phyloP scores from a whole-genome alignment of 2,329 filamentous ascomycete genomes.

The Phyllosticta paracitricarpa region DNA sequence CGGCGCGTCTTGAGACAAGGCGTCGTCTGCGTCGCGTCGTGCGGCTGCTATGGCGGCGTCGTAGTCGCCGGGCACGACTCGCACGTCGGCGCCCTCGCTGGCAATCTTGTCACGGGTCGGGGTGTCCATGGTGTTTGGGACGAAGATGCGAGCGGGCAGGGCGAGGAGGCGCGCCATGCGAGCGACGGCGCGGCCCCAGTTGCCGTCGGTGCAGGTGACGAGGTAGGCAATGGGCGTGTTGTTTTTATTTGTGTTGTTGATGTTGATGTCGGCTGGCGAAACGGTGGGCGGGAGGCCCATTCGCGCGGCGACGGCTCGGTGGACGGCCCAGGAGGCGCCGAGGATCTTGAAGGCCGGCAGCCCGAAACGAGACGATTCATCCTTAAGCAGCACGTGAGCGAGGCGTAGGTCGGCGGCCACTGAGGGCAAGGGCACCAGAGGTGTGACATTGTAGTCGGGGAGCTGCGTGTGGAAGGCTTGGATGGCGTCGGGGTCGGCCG shows the following conservation, averaged over 20 bases:
- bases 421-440: constrained; percentile 42
- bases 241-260: constrained; percentile 15
- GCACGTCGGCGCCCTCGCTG: constrained; percentile 53
- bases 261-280: constrained; percentile 35
- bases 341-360: constrained; percentile 73
- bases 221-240: constrained; percentile 26
- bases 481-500: constrained; percentile 5
- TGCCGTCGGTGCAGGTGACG: constrained; percentile 63
- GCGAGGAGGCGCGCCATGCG: constrained; percentile 54
- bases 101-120: constrained; percentile 46
- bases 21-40: constrained; percentile 15
- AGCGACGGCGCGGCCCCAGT: constrained; percentile 65
- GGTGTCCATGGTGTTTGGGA: constrained; percentile 49
- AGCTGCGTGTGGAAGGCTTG: constrained; percentile 47
- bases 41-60: constrained; percentile 50
- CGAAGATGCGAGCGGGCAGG: constrained; percentile 49
- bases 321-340: constrained; percentile 65
- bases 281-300: constrained; percentile 36
- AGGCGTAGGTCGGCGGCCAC: constrained; percentile 45
- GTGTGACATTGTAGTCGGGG: constrained; percentile 47
- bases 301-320: constrained; percentile 43
- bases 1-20: background rate
- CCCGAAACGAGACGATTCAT: constrained; percentile 58
- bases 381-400: constrained; percentile 53
- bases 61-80: constrained; percentile 47